Percentiles rank a stretch among this genome's conserved stretches.
Evolutionary conservation across 805 yeast species (phyloP).

Genomic region (Teunomyces aglyptinius): DNA sequence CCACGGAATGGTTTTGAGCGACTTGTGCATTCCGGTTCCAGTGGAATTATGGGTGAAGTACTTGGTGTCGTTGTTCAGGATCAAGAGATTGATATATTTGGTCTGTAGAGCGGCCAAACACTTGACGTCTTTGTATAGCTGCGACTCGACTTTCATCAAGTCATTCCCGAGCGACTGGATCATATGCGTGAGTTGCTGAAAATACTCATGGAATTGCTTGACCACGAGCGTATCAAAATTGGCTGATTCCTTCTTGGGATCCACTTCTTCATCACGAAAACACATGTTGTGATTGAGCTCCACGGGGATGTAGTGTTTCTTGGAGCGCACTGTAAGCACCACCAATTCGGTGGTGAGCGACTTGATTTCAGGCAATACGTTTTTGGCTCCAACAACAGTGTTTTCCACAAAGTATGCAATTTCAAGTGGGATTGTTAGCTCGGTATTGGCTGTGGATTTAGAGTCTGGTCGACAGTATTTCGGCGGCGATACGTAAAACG

Average conservation of each 20-base stretch:
- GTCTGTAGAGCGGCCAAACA: conserved; percentile 32
- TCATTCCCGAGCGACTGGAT: conserved; percentile 37
- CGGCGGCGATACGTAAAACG: conserved; percentile 33
- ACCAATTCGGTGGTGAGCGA: conserved; percentile 33
- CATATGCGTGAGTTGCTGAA: conserved; percentile 24
- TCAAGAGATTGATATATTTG: conserved; percentile 31
- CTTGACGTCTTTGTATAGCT: conserved; percentile 35
- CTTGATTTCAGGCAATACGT: conserved; percentile 34
- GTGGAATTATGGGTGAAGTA: conserved; percentile 12
- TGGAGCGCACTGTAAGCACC: conserved; percentile 33
- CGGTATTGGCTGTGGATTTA: conserved; percentile 10
- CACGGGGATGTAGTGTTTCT: conserved; percentile 36
- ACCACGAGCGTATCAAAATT: conserved; percentile 35
- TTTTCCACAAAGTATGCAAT: conserved; percentile 21
- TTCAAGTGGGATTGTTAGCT: conserved; percentile 32
- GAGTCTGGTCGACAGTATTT: conserved; percentile 18
- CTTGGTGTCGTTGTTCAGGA: conserved; percentile 20
- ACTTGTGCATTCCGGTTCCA: conserved; percentile 20
- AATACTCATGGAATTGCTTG: conserved; percentile 27
- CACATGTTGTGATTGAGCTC: conserved; percentile 41
- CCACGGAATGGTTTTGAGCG: conserved; percentile 32
- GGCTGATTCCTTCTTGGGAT: conserved; percentile 22
- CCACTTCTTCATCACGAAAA: conserved; percentile 32
- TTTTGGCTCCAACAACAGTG: conserved; percentile 9
- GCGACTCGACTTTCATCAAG: conserved; percentile 31